Percentiles rank a stretch among this genome's conserved stretches.
Evolutionary conservation across 495 filamentous ascomycete genomes (phyloP).

Genomic region (Penicillium longicatenatum): DNA sequence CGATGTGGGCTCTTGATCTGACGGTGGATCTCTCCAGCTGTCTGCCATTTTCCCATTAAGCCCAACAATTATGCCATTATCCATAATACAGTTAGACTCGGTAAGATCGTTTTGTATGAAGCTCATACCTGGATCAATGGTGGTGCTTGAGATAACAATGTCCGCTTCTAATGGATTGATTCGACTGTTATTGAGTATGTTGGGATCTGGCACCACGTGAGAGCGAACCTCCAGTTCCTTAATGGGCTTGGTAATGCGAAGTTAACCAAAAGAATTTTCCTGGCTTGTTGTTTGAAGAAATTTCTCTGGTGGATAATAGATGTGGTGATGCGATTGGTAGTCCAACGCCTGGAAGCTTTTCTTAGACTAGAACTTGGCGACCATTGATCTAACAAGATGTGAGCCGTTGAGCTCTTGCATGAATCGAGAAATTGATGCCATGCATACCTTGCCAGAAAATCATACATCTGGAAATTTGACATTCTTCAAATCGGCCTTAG

Average conservation of each 20-base stretch:
- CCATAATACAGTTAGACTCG: constrained; percentile 42
- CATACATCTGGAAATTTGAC: constrained; percentile 45
- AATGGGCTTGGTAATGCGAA: constrained; percentile 27
- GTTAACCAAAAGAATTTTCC: constrained; percentile 31
- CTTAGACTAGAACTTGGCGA: constrained; percentile 41
- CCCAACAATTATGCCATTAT: constrained; percentile 44
- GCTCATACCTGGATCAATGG: constrained; percentile 30
- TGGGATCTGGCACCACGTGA: constrained; percentile 38
- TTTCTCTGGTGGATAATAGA: constrained; percentile 38
- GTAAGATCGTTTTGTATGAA: constrained; percentile 51
- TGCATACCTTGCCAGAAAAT: constrained; percentile 45
- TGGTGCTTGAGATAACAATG: constrained; percentile 33
- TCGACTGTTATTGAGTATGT: constrained; percentile 35
- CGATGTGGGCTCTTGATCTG: constrained; percentile 37
- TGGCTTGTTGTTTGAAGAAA: constrained; percentile 45
- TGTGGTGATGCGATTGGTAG: constrained; percentile 49
- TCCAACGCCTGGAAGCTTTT: constrained; percentile 44
- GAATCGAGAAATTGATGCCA: constrained; percentile 6
- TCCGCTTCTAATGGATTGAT: constrained; percentile 34
- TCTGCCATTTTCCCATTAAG: constrained; percentile 50
- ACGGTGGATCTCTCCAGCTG: constrained; percentile 39
- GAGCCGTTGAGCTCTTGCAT: constrained; percentile 13
- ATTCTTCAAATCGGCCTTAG: constrained; percentile 26
- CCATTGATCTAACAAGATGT: constrained; percentile 38
- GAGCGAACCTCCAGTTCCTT: constrained; percentile 20